Conservation (phyloP, 257 asterid species). For the Lithospermum erythrorhizon region DNA sequence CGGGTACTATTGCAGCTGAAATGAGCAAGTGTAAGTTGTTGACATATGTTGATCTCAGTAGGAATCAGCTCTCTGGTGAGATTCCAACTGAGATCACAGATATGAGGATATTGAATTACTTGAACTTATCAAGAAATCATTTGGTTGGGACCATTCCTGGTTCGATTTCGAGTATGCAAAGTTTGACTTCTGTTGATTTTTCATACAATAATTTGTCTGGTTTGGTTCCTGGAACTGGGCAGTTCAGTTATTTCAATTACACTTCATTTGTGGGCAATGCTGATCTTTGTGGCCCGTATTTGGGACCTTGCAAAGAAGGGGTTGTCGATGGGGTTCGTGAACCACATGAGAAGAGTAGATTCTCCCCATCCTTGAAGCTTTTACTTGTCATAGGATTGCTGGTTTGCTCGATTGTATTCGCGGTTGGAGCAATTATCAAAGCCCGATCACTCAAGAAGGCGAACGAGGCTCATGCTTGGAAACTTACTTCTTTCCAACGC, state of each 20-base stretch:
- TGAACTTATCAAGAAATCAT: conserved; percentile 73
- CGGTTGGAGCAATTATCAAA: conserved; percentile 77
- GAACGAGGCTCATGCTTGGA: conserved; percentile 80
- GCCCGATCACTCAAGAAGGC: conserved; percentile 78
- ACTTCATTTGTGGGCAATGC: conserved; percentile 85
- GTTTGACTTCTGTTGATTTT: conserved; percentile 89
- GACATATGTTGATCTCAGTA: conserved; percentile 79
- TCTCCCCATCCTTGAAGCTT: conserved; percentile 80
- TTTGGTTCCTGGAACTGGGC: conserved; percentile 84
- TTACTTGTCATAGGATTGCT: conserved; percentile 76
- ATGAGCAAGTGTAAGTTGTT: conserved; percentile 69
- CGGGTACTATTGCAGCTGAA: conserved; percentile 65
- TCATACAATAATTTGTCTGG: conserved; percentile 87
- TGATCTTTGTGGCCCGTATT: conserved; percentile 80
- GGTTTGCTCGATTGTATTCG: conserved; percentile 79
- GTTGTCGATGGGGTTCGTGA: conserved; percentile 34
- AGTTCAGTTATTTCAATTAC: conserved; percentile 74
- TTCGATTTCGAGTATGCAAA: conserved; percentile 72
- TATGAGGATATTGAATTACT: conserved; percentile 77
- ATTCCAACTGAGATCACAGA: conserved; percentile 69
- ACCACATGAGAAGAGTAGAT: conserved; percentile 49
- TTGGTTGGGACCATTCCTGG: conserved; percentile 70
- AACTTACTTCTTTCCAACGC: conserved; percentile 90
- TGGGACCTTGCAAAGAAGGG: conserved; percentile 79
- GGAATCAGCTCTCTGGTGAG: conserved; percentile 74